Percentiles rank a stretch among this genome's conserved stretches.
Conservation (phyloP, 352 stramenopile genomes). For the Pythium pectinolyticum region DNA sequence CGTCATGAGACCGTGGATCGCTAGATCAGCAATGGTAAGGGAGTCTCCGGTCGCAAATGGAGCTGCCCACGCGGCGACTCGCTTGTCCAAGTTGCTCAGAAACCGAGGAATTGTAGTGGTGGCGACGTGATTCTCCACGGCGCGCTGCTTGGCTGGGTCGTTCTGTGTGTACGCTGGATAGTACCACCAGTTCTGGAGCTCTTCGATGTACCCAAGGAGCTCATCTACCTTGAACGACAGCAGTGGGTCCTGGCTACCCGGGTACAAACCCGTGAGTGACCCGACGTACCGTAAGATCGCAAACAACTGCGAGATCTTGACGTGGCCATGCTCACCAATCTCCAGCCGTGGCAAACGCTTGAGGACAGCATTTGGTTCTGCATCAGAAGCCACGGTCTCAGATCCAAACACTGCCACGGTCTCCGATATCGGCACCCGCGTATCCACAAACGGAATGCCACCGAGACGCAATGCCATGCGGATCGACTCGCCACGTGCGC, state of each 20-base stretch:
- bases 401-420: too few species aligned
- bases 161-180: constrained; percentile 30
- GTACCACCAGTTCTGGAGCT: constrained; percentile 32
- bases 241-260: constrained; percentile 29
- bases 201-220: constrained; percentile 34
- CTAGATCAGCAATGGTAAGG: constrained; percentile 53
- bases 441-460: constrained; percentile 57
- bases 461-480: constrained; percentile 59
- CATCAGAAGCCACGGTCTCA: too few species aligned
- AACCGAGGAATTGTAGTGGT: constrained; percentile 42
- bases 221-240: constrained; percentile 54
- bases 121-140: constrained; percentile 32
- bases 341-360: too few species aligned
- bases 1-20: constrained; percentile 42
- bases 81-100: constrained; percentile 39
- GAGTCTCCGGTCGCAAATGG: constrained; percentile 31
- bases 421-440: too few species aligned
- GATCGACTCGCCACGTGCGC: constrained; percentile 40
- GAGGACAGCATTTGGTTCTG: too few species aligned
- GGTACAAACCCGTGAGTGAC: constrained; percentile 48
- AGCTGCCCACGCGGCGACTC: constrained; percentile 28
- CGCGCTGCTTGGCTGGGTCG: constrained; percentile 27
- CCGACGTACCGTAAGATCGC: constrained; percentile 68
- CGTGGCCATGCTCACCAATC: too few species aligned
- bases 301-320: constrained; percentile 46